These are phyloP conservation scores for Bacterosira constricta DNA, from an alignment of 108 stramenopile genomes.

Conservation along the genomic window DNA sequence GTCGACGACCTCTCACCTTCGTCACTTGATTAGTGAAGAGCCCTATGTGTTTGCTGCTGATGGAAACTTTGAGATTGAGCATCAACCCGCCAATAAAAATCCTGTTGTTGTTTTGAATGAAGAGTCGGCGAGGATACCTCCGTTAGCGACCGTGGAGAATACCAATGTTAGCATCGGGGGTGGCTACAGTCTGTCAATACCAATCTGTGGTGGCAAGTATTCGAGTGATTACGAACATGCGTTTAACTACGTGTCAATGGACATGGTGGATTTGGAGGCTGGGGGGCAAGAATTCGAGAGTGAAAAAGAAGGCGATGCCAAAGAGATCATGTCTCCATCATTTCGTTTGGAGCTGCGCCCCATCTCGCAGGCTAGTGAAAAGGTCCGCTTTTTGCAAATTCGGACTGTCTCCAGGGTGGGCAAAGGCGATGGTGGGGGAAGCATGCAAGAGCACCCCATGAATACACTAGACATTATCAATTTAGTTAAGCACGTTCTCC, in stretches of 20 bases:
- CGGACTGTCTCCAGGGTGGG: background rate
- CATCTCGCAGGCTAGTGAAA: conserved; percentile 6
- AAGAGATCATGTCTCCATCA: background rate
- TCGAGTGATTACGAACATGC: conserved; percentile 7
- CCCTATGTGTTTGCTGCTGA: too few relatives aligned
- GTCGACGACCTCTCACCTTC: background rate
- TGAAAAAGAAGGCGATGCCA: background rate
- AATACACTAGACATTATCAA: conserved; percentile 4
- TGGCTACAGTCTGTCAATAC: conserved; percentile 7
- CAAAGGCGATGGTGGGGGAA: background rate
- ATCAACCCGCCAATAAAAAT: background rate
- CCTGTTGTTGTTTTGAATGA: background rate
- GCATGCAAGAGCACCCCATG: conserved; percentile 3
- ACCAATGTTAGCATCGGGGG: background rate
- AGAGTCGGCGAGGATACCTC: background rate
- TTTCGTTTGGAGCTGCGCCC: conserved; percentile 16
- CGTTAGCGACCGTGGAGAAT: background rate
- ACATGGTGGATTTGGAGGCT: conserved; percentile 29
- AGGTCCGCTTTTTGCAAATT: conserved; percentile 8
- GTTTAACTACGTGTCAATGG: conserved; percentile 26
- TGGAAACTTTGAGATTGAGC: background rate
- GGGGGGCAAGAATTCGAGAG: background rate
- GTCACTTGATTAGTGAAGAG: background rate
- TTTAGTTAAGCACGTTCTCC: conserved; percentile 25
- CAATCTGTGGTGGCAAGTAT: background rate